Percentiles rank a stretch among this genome's conserved stretches.
Conservation (phyloP, 75 land plant species). For the Picea sitchensis region DNA sequence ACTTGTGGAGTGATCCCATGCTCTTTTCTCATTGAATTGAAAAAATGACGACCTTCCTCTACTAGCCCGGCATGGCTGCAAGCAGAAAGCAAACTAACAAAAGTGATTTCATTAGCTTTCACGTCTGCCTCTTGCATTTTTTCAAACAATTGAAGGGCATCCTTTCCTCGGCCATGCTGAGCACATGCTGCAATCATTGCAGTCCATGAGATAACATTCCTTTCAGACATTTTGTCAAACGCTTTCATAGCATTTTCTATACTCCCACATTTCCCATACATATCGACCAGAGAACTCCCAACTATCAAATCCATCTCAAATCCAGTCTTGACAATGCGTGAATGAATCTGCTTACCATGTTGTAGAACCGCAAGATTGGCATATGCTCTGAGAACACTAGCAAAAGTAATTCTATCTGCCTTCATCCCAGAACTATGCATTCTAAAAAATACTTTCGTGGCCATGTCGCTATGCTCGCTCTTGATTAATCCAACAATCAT, state of each 20-base stretch:
- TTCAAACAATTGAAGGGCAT: constrained; percentile 28
- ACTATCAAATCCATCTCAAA: constrained; percentile 15
- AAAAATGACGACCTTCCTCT: neutral
- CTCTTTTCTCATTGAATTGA: constrained; percentile 6
- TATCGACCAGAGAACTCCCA: constrained; percentile 28
- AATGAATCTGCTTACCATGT: constrained; percentile 31
- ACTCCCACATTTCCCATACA: constrained; percentile 28
- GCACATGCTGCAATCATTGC: constrained; percentile 26
- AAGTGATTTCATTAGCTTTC: constrained; percentile 26
- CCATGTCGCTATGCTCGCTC: neutral
- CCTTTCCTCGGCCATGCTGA: constrained; percentile 3
- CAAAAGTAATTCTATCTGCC: constrained; percentile 5
- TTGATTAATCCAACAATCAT: constrained; percentile 17
- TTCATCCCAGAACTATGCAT: neutral
- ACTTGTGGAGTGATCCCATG: neutral
- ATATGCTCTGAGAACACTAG: constrained; percentile 8
- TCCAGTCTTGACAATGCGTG: constrained; percentile 23
- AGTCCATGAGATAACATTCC: constrained; percentile 34
- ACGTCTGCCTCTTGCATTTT: constrained; percentile 16
- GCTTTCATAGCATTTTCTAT: constrained; percentile 13
- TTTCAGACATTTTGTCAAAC: constrained; percentile 13
- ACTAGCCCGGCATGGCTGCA: constrained; percentile 5
- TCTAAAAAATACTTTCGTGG: neutral
- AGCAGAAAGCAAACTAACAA: neutral
- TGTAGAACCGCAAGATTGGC: neutral